Conservation (phyloP, 345 rosid species). For the Trapa bicornis region DNA sequence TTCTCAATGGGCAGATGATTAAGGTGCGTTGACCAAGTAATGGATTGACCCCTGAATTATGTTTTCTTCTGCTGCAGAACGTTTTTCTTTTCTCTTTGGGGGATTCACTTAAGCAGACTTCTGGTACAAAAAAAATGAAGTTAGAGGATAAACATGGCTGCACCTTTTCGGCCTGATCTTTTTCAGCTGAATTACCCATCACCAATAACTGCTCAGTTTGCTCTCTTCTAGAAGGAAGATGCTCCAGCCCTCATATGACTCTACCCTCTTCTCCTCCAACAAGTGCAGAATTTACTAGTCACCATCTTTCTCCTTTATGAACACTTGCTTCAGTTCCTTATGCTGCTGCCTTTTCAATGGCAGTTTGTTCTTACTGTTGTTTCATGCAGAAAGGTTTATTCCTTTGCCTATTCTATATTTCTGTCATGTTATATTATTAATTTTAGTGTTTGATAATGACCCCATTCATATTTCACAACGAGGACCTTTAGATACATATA, state of each 20-base stretch:
- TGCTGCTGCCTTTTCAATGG: background rate
- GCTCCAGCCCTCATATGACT: background rate
- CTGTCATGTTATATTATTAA: background rate
- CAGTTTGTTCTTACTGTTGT: background rate
- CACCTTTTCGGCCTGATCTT: background rate
- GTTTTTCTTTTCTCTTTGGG: background rate
- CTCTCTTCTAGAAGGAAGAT: background rate
- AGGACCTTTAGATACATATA: too few relatives aligned
- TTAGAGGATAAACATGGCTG: background rate
- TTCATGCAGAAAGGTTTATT: background rate
- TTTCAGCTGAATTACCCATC: background rate
- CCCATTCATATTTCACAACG: background rate
- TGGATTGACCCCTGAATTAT: background rate
- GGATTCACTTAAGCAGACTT: background rate
- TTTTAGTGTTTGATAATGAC: background rate
- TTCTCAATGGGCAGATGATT: background rate
- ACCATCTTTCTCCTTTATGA: background rate
- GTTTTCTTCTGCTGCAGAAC: background rate
- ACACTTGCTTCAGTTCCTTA: background rate
- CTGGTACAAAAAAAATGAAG: background rate
- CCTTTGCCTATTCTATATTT: background rate
- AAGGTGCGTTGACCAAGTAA: background rate
- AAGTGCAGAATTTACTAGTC: background rate
- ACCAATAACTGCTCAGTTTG: background rate
- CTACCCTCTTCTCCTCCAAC: background rate